Evolutionary conservation across 116 monocot genomes (phyloP), one percentile per base, ranked within the genome.

Genomic region (Posidonia oceanica): DNA sequence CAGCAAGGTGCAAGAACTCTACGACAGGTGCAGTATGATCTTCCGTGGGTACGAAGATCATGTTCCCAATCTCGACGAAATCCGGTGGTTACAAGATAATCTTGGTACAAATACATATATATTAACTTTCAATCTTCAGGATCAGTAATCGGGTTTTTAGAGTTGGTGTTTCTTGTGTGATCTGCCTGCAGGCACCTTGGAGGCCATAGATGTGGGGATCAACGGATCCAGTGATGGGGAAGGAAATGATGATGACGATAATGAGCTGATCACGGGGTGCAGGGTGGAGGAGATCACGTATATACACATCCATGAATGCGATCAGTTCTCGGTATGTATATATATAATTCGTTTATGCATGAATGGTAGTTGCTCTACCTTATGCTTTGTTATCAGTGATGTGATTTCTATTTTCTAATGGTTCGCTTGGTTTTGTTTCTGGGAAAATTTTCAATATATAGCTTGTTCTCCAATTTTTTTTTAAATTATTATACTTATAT

Each of bases 241-340:
- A 3, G 80, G 41, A 14, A 58, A 38, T 5, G 69, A 73, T 52
- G 54, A 39, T 21, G 66, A 58, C 66, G 66, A 74, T 22, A 40
- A 72, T 13, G 72, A 14, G 23, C 17, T 73, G 56, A 57, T 65
- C 37, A 3, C 56, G 13, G 56, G 71, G 6, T 5, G 61, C 18
- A 54, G 23, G 63, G 57, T 83, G 3, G 70, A 39, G 44, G 52
- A 72, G 23, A 75, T 84, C 62, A 84, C 81, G 13, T 84, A 84
- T 66, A 56, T 84, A 51, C 81, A 84, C 60, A 78, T 84, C 71
- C 78, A 84, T 14, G 65, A 81, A 57, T 81, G 78, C 55, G 72
- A 75, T 4, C 63, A 77, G 59, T 81, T 84, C 81, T 84, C 81
- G 69, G 81, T 84, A 61, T 3, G 22, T 39, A 68, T 8, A 5